Conservation (phyloP, 2,329 filamentous ascomycete species). For the Aspergillus ustus region DNA sequence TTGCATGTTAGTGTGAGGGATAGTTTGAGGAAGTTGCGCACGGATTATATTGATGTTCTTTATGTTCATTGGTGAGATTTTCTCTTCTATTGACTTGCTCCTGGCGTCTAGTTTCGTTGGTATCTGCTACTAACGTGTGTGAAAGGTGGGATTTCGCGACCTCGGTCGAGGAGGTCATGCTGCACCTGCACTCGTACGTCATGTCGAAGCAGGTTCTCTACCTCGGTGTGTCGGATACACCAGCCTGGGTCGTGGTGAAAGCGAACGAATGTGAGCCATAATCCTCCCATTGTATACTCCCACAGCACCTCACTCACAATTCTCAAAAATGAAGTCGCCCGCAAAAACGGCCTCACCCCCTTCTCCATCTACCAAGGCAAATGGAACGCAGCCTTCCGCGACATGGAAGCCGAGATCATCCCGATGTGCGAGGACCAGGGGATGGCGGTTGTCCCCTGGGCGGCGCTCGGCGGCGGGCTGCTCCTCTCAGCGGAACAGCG, state of each 20-base stretch:
- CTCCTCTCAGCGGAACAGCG: constrained; percentile 3
- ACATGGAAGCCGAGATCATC: constrained; percentile 19
- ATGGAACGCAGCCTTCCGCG: constrained; percentile 16
- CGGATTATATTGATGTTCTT: constrained; percentile 18
- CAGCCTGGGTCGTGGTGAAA: constrained; percentile 19
- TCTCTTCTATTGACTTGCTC: not conserved
- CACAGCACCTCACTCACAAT: too few relatives aligned
- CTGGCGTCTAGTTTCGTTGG: too few relatives aligned
- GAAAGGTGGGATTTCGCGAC: constrained; percentile 17
- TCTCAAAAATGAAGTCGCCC: constrained; percentile 1
- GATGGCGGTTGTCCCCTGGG: constrained; percentile 16
- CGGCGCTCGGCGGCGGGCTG: constrained; percentile 9
- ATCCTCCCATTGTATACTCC: not conserved
- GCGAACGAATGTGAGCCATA: constrained; percentile 14
- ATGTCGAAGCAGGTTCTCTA: constrained; percentile 18
- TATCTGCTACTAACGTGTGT: too few relatives aligned
- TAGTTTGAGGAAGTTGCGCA: constrained; percentile 14
- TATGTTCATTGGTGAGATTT: constrained; percentile 20
- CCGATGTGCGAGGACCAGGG: constrained; percentile 21
- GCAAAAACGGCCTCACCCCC: constrained; percentile 13
- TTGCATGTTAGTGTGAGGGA: constrained; percentile 10
- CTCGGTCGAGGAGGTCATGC: constrained; percentile 17
- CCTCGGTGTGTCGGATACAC: constrained; percentile 16
- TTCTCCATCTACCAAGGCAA: constrained; percentile 18
- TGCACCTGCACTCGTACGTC: constrained; percentile 10